Evolutionary conservation across 2,329 filamentous ascomycete species (phyloP), one percentile per base, ranked within the genome.

Genomic region (Penicillium sp.): DNA sequence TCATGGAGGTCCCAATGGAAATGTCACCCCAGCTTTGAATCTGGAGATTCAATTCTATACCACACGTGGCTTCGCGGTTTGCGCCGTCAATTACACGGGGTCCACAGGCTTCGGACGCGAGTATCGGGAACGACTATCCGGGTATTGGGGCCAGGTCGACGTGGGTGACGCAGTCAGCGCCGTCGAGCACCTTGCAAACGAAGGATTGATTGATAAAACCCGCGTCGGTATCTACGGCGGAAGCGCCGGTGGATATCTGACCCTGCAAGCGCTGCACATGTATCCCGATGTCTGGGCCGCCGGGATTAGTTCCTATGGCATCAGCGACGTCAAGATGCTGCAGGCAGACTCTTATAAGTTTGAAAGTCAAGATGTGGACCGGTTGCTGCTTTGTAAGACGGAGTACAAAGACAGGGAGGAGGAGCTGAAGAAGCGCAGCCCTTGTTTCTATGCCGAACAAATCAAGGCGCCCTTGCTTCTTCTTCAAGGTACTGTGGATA

Each of bases 401-500:
- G 61, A 61, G 1, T 61, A 70, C 0, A 67, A 74, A 11, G 71
- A 79, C n/a, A 70, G 73, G 50, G 66, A 73, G 11, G 61, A 60
- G 13, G 69, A 79, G 3, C 76, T 75, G 38, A 64, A 63, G 4
- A 76, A 78, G 39, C 68, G 80, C 11, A 82, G 79, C 49, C 79
- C 81, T 0, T 63, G 79, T 13, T 74, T 72, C 41, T 73, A 78
- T 46, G 79, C 76, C 0, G 69, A 74, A n/a, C 70, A 72, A 46
- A 80, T 82, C 48, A 69, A 66, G 35, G 68, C 76, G 2, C 79
- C 81, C 0, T 61, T 86, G 20, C 64, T 85, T 31, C 65, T 87
- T n/a, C 57, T 86, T 5, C 79, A 84, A 20, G 83, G 83, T 0
- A 74, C 73, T 2, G 69, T 69, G 4, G 84, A 86, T 58, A 77